Evolutionary conservation across 2,329 filamentous ascomycete species (phyloP), one percentile per base, ranked within the genome.

Genomic region (Aspergillus sp.): DNA sequence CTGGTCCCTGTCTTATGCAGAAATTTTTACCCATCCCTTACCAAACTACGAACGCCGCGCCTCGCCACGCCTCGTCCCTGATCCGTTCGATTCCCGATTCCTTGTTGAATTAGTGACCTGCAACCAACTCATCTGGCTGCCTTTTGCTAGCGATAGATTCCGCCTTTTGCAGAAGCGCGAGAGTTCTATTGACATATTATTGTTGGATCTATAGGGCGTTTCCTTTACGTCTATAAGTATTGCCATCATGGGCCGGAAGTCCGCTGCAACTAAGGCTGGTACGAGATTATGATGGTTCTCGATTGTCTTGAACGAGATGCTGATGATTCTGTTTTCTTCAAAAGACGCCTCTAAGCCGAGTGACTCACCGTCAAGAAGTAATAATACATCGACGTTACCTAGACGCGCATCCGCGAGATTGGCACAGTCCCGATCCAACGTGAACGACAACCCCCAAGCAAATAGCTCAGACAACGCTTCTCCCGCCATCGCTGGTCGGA

Each of bases 341-440:
- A 19, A 19, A 19, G 19, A 19, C 2, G 19, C 19, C 19, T 19
- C 19, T 19, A 19, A 19, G 19, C 19, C 19, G 19, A 19, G 19
- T 19, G 19, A 19, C 2, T 19, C 19, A 19, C 19, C 19, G 19
- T 19, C 19, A 19, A 19, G 19, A 19, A 19, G 19, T 19, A 19
- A 19, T 19, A 19, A 19, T 19, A 19, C 19, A 19, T 32, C 36
- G 48, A 51, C 49, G 12, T 43, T 43, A 2, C 47, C 55, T 9
- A 53, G 57, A 48, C 59, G 59, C 34, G 59, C 51, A 38, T 61
- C 59, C 29, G 39, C 48, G 35, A 54, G 59, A 52, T 43, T 60
- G 19, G 51, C 57, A 28, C 50, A 47, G 42, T 48, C 49, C 12
- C 46, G 48, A 3, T 50, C 46, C 27, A 35, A 34, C 34, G 35